These are phyloP conservation scores for Vinca major DNA, from an alignment of 305 asterid genomes.

Conservation along the genomic window DNA sequence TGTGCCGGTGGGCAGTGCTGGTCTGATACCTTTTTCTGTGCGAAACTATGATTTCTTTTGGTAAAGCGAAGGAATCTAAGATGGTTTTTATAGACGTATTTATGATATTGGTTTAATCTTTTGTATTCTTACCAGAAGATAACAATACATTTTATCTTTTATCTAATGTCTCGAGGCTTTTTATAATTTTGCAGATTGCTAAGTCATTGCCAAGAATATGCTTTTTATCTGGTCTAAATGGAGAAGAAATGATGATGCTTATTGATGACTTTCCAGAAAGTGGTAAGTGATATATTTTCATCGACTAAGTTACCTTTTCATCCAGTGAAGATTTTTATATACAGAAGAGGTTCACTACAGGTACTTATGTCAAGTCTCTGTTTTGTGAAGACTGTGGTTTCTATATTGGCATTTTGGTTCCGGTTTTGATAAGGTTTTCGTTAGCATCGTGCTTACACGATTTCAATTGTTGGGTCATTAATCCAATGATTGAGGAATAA, in stretches of 20 bases:
- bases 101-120: not conserved
- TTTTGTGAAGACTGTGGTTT: not conserved
- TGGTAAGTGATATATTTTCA: constrained; percentile 33
- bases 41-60: not conserved
- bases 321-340: not conserved
- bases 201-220: constrained; percentile 70
- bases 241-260: constrained; percentile 98
- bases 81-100: not conserved
- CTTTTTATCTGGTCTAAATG: constrained; percentile 77
- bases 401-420: not conserved
- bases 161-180: not conserved
- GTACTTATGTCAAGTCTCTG: no score
- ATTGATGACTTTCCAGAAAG: constrained; percentile 73
- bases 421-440: no score
- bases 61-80: not conserved
- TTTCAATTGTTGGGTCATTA: no score
- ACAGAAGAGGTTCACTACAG: not conserved
- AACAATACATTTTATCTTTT: not conserved
- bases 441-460: no score
- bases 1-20: not conserved
- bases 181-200: constrained; percentile 45
- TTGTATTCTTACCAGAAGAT: not conserved
- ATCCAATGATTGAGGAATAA: no score
- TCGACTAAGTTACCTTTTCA: no score
- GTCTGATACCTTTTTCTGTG: no score